phyloP scores from a whole-genome alignment of 164 flowering plant species.

The Santalum album region DNA sequence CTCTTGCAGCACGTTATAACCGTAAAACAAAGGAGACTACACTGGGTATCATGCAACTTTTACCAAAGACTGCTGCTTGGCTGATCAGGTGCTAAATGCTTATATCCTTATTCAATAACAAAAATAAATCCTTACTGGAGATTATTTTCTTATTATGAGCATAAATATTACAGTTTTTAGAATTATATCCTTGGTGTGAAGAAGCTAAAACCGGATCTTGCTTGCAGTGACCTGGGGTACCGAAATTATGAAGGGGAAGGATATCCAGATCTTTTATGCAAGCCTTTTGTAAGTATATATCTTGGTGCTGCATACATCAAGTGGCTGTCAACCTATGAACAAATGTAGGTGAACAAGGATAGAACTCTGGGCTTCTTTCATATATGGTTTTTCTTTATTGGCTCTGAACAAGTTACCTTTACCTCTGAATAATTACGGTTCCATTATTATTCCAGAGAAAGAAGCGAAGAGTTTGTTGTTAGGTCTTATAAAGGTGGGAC shows the following conservation, averaged over 20 bases:
- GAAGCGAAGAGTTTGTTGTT: conserved; percentile 79
- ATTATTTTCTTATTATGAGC: too few species aligned
- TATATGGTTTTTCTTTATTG: background rate
- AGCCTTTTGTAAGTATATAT: conserved; percentile 73
- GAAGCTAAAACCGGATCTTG: conserved; percentile 7
- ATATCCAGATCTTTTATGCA: conserved; percentile 36
- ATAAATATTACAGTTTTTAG: background rate
- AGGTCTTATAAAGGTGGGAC: conserved; percentile 76
- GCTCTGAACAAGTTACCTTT: background rate
- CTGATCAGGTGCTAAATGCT: conserved; percentile 36
- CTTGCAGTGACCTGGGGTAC: conserved; percentile 60
- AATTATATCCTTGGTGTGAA: background rate
- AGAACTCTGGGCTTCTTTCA: background rate
- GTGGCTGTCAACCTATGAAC: conserved; percentile 61
- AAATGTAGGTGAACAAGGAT: conserved; percentile 36
- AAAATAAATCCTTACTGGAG: too few species aligned
- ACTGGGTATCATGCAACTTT: conserved; percentile 75
- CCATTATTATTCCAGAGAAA: conserved; percentile 42
- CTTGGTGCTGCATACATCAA: conserved; percentile 77
- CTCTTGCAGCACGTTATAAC: conserved; percentile 43
- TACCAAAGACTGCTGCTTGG: conserved; percentile 61
- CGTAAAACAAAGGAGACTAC: conserved; percentile 51
- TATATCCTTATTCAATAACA: background rate
- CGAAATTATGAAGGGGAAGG: conserved; percentile 40
- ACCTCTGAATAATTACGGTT: background rate